These are phyloP conservation scores for Coemansia sp. DNA, from an alignment of 192 early-diverging fungal genomes.

Conservation along the genomic window DNA sequence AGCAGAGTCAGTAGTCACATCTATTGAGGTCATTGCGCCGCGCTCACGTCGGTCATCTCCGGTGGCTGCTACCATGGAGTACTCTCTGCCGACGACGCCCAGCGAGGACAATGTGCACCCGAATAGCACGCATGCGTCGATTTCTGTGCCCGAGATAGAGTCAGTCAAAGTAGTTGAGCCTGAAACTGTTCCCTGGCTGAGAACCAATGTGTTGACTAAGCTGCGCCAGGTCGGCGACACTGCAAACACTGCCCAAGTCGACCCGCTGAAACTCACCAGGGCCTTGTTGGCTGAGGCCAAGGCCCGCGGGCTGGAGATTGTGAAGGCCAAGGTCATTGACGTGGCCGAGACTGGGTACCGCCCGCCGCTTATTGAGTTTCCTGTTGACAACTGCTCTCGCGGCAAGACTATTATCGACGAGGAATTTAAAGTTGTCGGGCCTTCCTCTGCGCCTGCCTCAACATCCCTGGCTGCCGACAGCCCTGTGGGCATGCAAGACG, in stretches of 20 bases:
- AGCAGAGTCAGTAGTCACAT: slow-evolving; percentile 41
- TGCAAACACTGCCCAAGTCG: slow-evolving; percentile 43
- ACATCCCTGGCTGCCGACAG: not conserved
- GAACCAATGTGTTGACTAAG: slow-evolving; percentile 29
- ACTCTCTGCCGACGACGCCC: slow-evolving; percentile 11
- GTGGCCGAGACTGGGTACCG: slow-evolving; percentile 42
- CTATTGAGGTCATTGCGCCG: slow-evolving; percentile 49
- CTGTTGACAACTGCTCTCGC: slow-evolving; percentile 16
- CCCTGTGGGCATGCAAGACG: not conserved
- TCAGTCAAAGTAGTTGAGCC: slow-evolving; percentile 33
- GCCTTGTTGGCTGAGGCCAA: slow-evolving; percentile 42
- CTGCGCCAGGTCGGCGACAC: slow-evolving; percentile 43
- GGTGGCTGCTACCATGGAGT: slow-evolving; percentile 14
- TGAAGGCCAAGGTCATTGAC: slow-evolving; percentile 46
- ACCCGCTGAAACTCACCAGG: slow-evolving; percentile 48
- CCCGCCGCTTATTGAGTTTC: slow-evolving; percentile 38
- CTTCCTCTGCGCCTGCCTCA: not conserved
- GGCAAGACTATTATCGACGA: slow-evolving; percentile 7
- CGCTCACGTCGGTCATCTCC: slow-evolving; percentile 13
- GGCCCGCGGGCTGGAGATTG: slow-evolving; percentile 25
- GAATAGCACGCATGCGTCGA: slow-evolving; percentile 42
- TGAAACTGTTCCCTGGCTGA: slow-evolving; percentile 46
- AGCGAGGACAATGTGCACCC: slow-evolving; percentile 21
- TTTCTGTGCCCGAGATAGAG: slow-evolving; percentile 36
- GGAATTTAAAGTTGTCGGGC: not conserved